Base-by-base conservation (phyloP, 1,139 yeast genomes). In the Lodderomyces margitis region DNA sequence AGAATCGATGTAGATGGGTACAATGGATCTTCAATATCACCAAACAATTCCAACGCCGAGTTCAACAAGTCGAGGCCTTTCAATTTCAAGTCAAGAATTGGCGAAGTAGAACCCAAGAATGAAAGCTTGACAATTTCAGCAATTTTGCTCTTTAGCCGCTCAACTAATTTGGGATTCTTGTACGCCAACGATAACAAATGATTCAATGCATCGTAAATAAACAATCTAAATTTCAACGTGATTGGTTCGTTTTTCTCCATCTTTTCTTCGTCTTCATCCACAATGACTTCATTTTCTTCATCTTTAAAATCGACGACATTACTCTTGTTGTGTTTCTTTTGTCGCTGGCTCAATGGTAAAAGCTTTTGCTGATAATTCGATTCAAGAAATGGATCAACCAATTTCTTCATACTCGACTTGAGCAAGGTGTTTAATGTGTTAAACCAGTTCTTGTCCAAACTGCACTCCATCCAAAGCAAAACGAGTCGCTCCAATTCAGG, bases 111-210 rank as follows among this genome's bases (percentile, higher is more conserved):
- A 0, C 96, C 91, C 16, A 86, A 73, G 54, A 88, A 89, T 1
- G 96, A 83, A n/a, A 89, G 71, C 49, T 85, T 83, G 25, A 91
- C 83, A 34, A 91, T 64, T 30, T 87, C 95, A 17, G 86, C 80
- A 7, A 88, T 75, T 43, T 73, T 75, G 0, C 70, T 59, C 5
- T 78, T 68, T 27, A 87, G 59, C 30, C 57, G 68, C 1, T 64
- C 62, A 15, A 70, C 61, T 9, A 81, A 53, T 21, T 61, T 61
- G 0, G 67, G 57, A 43, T 74, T 73, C 16, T 65, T 60, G 15
- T 61, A 57, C 2, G 83, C 70, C 41, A 68, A 62, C 0, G 52
- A 47, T 14, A 87, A 61, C 33, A 86, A 62, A 34, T 72, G 69
- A 33, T 74, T 74, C 39, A 91, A 58, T 46, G 87, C 64, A 31